Evolutionary conservation across 2,329 filamentous ascomycete genomes (phyloP).

Genomic region (Chalara sp.): DNA sequence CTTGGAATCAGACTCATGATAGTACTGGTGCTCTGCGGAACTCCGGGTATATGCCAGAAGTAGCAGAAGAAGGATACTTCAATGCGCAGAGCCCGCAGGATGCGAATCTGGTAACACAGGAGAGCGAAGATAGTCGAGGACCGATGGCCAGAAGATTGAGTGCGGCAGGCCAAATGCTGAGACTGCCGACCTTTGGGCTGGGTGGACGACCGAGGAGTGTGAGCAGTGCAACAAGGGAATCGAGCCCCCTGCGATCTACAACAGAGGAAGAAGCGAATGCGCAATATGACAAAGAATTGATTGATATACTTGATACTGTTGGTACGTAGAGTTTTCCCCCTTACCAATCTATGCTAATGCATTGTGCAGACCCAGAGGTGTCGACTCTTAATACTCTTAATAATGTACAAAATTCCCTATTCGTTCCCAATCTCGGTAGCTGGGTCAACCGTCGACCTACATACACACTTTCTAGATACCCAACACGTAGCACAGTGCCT

Average conservation of each 20-base stretch:
- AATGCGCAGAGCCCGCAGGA: neutral
- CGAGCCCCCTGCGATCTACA: neutral
- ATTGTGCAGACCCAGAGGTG: conserved; percentile 36
- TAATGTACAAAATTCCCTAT: conserved; percentile 86
- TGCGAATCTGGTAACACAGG: neutral
- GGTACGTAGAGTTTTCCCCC: conserved; percentile 33
- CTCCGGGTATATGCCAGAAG: conserved; percentile 4
- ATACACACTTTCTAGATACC: conserved; percentile 59
- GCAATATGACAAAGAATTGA: neutral
- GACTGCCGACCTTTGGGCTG: neutral
- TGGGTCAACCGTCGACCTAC: conserved; percentile 72
- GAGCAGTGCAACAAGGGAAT: neutral
- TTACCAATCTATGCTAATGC: conserved; percentile 3
- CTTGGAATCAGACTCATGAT: neutral
- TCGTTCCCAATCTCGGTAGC: conserved; percentile 72
- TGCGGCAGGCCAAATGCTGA: neutral
- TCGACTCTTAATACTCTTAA: conserved; percentile 77
- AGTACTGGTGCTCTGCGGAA: neutral
- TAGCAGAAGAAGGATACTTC: conserved; percentile 1
- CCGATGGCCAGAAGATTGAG: neutral
- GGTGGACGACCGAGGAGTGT: neutral
- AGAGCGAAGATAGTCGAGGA: neutral
- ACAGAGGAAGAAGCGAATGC: neutral
- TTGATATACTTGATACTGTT: conserved; percentile 48
- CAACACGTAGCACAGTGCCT: conserved; percentile 15